phyloP scores from a whole-genome alignment of 1,139 yeast species.

The Lodderomyces pseudojiufengensis region DNA sequence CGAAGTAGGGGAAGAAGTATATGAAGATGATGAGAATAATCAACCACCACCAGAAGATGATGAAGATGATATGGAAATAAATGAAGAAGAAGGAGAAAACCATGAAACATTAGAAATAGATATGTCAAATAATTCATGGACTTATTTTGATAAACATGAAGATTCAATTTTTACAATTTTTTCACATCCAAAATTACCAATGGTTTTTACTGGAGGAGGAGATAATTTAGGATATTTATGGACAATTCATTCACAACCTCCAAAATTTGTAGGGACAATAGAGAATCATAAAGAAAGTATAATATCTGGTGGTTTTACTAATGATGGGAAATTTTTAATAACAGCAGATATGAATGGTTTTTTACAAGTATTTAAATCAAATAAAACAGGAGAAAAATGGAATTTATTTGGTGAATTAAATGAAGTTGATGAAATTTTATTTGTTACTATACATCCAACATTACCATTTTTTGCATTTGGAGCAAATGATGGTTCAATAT shows the following conservation, averaged over 20 bases:
- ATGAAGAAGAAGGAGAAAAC: constrained; percentile 26
- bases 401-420: constrained; percentile 63
- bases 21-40: constrained; percentile 24
- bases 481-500: constrained; percentile 87
- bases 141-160: constrained; percentile 83
- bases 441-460: constrained; percentile 78
- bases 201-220: constrained; percentile 82
- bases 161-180: constrained; percentile 80
- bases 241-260: constrained; percentile 86
- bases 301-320: constrained; percentile 76
- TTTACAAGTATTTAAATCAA: constrained; percentile 66
- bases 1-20: constrained; percentile 6
- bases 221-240: constrained; percentile 87
- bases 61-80: constrained; percentile 29
- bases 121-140: constrained; percentile 81
- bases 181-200: constrained; percentile 76
- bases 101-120: constrained; percentile 50
- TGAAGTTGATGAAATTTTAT: constrained; percentile 75
- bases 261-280: constrained; percentile 70
- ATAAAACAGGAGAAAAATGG: constrained; percentile 83
- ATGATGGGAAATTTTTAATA: constrained; percentile 73
- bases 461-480: constrained; percentile 87
- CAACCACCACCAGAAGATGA: constrained; percentile 41
- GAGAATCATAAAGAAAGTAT: constrained; percentile 86
- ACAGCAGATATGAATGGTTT: constrained; percentile 96